Percentiles rank a stretch among this genome's conserved stretches.
These are phyloP conservation scores for Aureobasidium sp. DNA, from an alignment of 2,329 filamentous ascomycete species.

Conservation along the genomic window DNA sequence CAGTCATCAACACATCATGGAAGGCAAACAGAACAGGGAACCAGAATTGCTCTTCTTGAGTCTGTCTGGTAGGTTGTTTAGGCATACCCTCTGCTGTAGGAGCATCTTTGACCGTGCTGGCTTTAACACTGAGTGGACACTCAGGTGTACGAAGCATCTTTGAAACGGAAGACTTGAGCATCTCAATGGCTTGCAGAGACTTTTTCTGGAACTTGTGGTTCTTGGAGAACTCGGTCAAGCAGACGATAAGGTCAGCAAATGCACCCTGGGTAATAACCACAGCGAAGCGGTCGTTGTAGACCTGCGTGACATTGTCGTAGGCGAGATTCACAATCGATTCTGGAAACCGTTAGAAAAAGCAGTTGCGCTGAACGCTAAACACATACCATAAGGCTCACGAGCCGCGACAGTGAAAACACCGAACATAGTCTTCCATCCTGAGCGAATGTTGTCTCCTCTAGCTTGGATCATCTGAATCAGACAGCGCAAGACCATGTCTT, in stretches of 20 bases:
- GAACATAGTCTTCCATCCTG: conserved; percentile 99
- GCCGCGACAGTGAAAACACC: conserved; percentile 96
- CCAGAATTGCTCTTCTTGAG: conserved; percentile 96
- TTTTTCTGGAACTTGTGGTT: conserved; percentile 99
- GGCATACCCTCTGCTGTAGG: conserved; percentile 43
- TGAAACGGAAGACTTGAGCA: conserved; percentile 84
- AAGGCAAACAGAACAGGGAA: conserved; percentile 97
- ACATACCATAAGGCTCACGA: conserved; percentile 67
- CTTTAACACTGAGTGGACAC: conserved; percentile 72
- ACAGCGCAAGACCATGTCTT: conserved; percentile 94
- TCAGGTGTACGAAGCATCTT: conserved; percentile 95
- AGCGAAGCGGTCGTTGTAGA: conserved; percentile 92
- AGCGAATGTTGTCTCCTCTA: conserved; percentile 90
- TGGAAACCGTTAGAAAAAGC: conserved; percentile 21
- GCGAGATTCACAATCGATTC: conserved; percentile 95
- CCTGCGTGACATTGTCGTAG: conserved; percentile 91
- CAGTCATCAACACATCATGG: conserved; percentile 98
- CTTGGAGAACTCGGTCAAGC: conserved; percentile 96
- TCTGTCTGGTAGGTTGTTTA: conserved; percentile 66
- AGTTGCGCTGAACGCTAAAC: background rate
- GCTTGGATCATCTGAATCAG: conserved; percentile 99
- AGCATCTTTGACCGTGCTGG: conserved; percentile 41
- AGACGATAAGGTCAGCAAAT: conserved; percentile 93
- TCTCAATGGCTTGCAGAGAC: conserved; percentile 89
- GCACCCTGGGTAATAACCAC: conserved; percentile 94